Base-by-base conservation (phyloP, 306 rosid species). In the Casuarina cunninghamiana region DNA sequence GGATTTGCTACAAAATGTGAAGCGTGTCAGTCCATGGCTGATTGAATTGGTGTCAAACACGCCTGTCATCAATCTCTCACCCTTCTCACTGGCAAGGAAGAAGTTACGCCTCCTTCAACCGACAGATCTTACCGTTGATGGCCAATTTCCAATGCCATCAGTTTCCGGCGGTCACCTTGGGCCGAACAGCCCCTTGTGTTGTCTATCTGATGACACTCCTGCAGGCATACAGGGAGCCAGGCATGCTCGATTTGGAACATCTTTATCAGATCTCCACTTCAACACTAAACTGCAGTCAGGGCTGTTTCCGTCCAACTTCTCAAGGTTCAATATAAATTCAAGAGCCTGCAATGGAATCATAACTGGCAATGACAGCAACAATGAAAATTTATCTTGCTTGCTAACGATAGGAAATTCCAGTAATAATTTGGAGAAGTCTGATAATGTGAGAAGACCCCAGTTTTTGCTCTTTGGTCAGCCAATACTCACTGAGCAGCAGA, bases 201-300 rank as follows among this genome's bases (percentile, higher is more conserved):
- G 86, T 92, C 83, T 85, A 75, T 83, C 93, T 32, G 91, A 91
- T 79, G 84, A 87, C 89, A 87, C 99, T 87, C 88, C 97, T 85
- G 93, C 92, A 93, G 93, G 99, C 96, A 95, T 95, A 88, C 99
- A 95, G 99, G 98, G 99, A 95, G 99, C 99, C 99, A 95, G 99
- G 99, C 99, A 95, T 89, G 87, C 99, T 90, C 99, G 88, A 88
- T 86, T 91, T 86, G 97, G 98, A 86, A 80, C 86, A 83, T 84
- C 98, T 88, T 83, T 91, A 17, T 84, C 92, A 74, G 91, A 91
- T 91, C 86, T 92, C 90, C 93, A 89, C 87, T 88, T 84, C 74
- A 81, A 83, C 85, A 84, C 76, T 78, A 92, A 88, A 84, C 85
- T 87, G 75, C 96, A 91, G 81, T 70, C 88, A 43, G 98, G 92